Evolutionary conservation across 2,329 filamentous ascomycete species (phyloP), one percentile per base, ranked within the genome.

Genomic region (Penicillium sp.): DNA sequence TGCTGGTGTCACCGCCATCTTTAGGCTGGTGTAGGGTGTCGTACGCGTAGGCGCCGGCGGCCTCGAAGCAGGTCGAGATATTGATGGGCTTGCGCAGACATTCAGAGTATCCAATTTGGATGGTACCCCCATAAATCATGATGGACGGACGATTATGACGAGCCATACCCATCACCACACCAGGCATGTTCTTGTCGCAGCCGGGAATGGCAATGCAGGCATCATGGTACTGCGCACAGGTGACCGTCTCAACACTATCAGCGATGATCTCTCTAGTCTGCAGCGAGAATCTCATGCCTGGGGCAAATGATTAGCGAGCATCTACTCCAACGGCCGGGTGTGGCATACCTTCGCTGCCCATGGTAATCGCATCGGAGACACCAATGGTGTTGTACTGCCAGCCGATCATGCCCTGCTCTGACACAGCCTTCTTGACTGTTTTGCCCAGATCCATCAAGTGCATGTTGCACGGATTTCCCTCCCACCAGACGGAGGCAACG

Each of bases 101-200:
- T 35, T 79, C 71, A 0, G 84, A 90, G 65, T 87, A 86, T n/a
- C 90, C 91, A 47, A 88, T 87, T 59, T 83, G 81, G 58, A 95
- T 96, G 11, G 87, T 87, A 26, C 91, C 91, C 35, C 91, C 91
- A 63, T 96, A 97, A 44, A 97, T 84, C 89, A 96, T 95, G 61
- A 96, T 74, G 33, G 88, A 93, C 3, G 91, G 91, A 7, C 91
- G 79, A 68, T 96, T 96, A 69, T 94, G 87, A 41, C 91, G 80
- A 10, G 87, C 87, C 59, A 93, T 89, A 0, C 86, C 89, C 83
- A 95, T 95, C 48, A 93, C 75, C 11, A 87, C 84, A 49, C 90
- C 90, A 0, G 90, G 90, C 91, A 96, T 96, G 66, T 96, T 96
- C 78, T 96, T 96, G 72, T 96, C 90, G 64, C 90, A 96, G 8